Evolutionary conservation across 352 stramenopile species (phyloP).

Genomic region (Globisporangium irregulare): DNA sequence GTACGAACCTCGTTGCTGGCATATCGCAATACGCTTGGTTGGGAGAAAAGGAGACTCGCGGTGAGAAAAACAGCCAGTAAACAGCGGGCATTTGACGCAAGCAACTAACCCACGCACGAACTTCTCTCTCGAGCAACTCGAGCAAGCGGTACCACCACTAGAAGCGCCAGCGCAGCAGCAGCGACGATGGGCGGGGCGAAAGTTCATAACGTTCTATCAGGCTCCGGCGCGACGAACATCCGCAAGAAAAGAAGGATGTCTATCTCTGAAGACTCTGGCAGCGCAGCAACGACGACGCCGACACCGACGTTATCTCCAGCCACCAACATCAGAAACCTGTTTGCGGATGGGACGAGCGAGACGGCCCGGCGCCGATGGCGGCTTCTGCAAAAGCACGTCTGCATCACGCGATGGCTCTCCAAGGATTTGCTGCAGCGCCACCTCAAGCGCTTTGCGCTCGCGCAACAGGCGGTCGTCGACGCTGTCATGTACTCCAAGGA

Average conservation of each 20-base stretch:
- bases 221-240: neutral
- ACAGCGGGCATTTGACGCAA: slow-evolving; percentile 3
- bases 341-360: slow-evolving; percentile 26
- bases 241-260: slow-evolving; percentile 21
- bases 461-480: slow-evolving; percentile 52
- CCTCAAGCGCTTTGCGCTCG: slow-evolving; percentile 44
- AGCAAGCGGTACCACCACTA: neutral
- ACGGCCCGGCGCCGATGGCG: slow-evolving; percentile 44
- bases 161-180: neutral
- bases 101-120: neutral
- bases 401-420: slow-evolving; percentile 60
- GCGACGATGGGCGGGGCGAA: slow-evolving; percentile 13
- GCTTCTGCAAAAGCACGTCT: slow-evolving; percentile 58
- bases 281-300: neutral
- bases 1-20: neutral
- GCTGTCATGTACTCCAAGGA: slow-evolving; percentile 37
- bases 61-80: slow-evolving; percentile 14
- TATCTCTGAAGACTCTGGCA: neutral
- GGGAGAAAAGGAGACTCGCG: neutral
- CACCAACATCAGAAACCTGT: neutral
- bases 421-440: slow-evolving; percentile 46
- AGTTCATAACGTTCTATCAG: slow-evolving; percentile 16
- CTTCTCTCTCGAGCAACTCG: too few species aligned
- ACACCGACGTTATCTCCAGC: neutral
- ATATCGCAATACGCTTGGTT: slow-evolving; percentile 10